A percentile compares a stretch with the other conserved stretches of the same genome.
These are phyloP conservation scores for Saccharomyces kudriavzevii DNA, from an alignment of 805 yeast genomes.

Conservation along the genomic window DNA sequence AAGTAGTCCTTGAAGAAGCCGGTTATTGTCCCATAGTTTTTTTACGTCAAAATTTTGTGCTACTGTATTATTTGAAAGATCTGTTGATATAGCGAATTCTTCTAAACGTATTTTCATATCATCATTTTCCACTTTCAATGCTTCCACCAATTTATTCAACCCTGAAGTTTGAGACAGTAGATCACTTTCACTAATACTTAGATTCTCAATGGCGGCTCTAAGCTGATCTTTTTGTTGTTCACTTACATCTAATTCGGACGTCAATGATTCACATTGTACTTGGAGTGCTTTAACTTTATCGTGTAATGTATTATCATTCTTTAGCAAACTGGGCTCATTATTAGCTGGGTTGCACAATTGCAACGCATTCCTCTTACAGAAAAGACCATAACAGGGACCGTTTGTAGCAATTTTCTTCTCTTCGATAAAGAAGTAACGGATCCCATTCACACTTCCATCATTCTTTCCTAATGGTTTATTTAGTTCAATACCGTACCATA, in stretches of 20 bases:
- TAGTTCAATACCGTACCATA: slow-evolving; percentile 78
- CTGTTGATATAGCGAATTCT: slow-evolving; percentile 24
- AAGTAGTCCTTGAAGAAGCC: neutral
- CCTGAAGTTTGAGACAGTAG: slow-evolving; percentile 20
- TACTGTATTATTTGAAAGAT: slow-evolving; percentile 25
- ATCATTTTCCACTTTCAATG: slow-evolving; percentile 38
- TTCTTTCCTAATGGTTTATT: slow-evolving; percentile 75
- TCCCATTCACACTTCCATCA: slow-evolving; percentile 64
- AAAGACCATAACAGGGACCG: neutral
- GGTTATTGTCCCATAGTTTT: slow-evolving; percentile 3
- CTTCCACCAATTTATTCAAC: slow-evolving; percentile 31
- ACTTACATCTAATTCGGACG: slow-evolving; percentile 19
- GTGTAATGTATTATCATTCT: slow-evolving; percentile 12
- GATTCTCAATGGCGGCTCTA: slow-evolving; percentile 14
- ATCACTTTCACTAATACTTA: slow-evolving; percentile 7
- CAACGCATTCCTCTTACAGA: neutral
- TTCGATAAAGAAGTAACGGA: slow-evolving; percentile 45
- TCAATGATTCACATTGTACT: slow-evolving; percentile 27
- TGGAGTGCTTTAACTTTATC: slow-evolving; percentile 39
- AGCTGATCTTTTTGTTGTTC: slow-evolving; percentile 16
- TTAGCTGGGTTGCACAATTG: neutral
- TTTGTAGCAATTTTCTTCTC: neutral
- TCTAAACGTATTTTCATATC: slow-evolving; percentile 30
- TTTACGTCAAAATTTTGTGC: slow-evolving; percentile 23
- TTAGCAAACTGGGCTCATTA: neutral